Conservation (phyloP, 2,329 filamentous ascomycete species). For the Talaromyces islandicus region DNA sequence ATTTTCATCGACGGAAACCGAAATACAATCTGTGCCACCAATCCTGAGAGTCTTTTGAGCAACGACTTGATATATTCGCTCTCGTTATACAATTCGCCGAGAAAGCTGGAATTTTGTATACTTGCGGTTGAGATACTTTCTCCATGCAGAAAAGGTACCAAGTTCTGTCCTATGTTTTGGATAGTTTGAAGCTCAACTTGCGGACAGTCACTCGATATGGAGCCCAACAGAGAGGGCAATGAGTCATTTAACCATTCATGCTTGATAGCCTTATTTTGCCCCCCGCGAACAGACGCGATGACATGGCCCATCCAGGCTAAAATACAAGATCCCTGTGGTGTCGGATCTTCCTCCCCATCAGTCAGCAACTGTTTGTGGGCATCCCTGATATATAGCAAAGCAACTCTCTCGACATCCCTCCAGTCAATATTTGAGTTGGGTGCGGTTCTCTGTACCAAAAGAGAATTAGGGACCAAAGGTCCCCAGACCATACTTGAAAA, state of each 20-base stretch:
- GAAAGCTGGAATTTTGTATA: not conserved
- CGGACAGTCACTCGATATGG: not conserved
- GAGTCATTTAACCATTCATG: not conserved
- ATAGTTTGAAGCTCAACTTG: not conserved
- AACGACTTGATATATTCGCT: not conserved
- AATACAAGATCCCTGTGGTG: not conserved
- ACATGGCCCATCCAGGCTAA: not conserved
- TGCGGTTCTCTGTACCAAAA: not conserved
- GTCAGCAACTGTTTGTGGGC: not conserved
- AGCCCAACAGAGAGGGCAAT: not conserved
- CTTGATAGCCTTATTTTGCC: not conserved
- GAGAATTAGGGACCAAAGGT: not conserved
- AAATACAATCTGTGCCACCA: slow-evolving; percentile 33
- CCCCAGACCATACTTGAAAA: not conserved
- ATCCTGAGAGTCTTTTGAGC: slow-evolving; percentile 10
- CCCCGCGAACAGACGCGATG: not conserved
- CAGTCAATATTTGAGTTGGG: not conserved
- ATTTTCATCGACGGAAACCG: slow-evolving; percentile 39
- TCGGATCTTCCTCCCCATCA: not conserved
- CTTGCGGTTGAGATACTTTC: not conserved
- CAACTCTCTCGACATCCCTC: not conserved
- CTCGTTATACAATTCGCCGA: not conserved
- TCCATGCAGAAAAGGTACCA: not conserved
- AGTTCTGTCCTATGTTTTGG: not conserved
- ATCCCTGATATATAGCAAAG: not conserved